Evolutionary conservation across 1,284 basidiomycete species (phyloP), one percentile per base, ranked within the genome.

Genomic region (Pseudozyma sp.): DNA sequence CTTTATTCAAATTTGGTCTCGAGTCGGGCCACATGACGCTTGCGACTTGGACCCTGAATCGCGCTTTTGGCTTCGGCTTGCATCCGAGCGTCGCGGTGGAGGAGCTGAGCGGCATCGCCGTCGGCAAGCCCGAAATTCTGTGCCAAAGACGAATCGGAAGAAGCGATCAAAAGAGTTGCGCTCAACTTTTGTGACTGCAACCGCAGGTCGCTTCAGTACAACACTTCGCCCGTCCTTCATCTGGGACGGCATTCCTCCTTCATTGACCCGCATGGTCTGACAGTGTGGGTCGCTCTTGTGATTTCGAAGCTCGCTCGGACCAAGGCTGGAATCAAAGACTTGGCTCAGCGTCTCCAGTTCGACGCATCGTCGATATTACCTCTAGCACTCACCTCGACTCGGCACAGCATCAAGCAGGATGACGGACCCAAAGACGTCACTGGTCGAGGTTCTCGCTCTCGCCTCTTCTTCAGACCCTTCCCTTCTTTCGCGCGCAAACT

Each of bases 361-460:
- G 24, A 24, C 24, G 24, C 4, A 24, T 24, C 24, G 24, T 24
- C 24, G 24, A 13, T 33, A 37, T 33, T 0, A 37, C 35, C 35
- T 24, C 24, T 14, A 37, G 39, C 13, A 16, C 7, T 44, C 43
- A 8, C 17, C 8, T 44, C 43, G 8, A 19, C 19, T 44, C 17
- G 19, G 8, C 39, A 29, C 39, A 6, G 19, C 40, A 33, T 24
- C n/a, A 8, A 31, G 24, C 37, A 59, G 14, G 1, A 74, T 74
- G 70, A 29, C 57, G 17, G 70, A 68, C 19, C 37, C 71, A 13
- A 66, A 65, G 45, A 43, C 62, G 0, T 57, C 63, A 33, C 57
- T 77, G n/a, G 42, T 75, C 9, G 46, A 75, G 47, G 75, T 71
- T 40, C 68, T 80, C 19, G 29, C 48, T 24, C 58, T 69, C n/a